Evolutionary conservation across 164 flowering plant species (phyloP), one percentile per base, ranked within the genome.

Genomic region (Vitis amurensis): DNA sequence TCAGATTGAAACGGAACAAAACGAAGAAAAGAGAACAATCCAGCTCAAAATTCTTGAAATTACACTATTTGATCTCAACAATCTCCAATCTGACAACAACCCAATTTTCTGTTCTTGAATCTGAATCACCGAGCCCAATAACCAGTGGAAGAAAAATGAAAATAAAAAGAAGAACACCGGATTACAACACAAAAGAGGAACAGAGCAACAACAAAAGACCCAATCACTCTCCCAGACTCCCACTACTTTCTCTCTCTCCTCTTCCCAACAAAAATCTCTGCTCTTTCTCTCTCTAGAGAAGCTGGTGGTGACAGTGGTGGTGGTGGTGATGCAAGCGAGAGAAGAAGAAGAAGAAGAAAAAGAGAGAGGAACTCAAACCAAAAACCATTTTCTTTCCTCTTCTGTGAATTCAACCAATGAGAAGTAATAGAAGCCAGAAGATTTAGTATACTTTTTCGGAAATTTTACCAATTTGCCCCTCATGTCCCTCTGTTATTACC

Each of bases 401-500:
- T 51, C 52, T 53, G 23, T 14, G 49, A 61, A 13, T 30, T 16
- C 59, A 60, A 17, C 71, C 70, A 67, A 73, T 73, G 61, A 67
- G 61, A 61, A 72, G 66, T 66, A 57, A 60, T n/a, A 60, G 61
- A 14, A 29, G 55, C 66, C 65, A 15, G 70, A 67, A 72, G 64
- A 56, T n/a, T 59, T 7, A 10, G 56, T 44, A 44, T 27, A 11
- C 7, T 12, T 8, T 49, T 61, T 67, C 61, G 10, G 60, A 1
- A 16, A 23, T 17, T 64, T n/a, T 64, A 64, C 68, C 3, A 23
- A 1, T 48, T 11, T 56, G 16, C 50, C 68, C 74, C 50, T n/a
- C 0, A 9, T 5, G 11, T 16, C 1, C 31, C 2, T 16, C 0
- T 8, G n/a, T 30, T 65, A 58, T 58, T 11, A 61, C 69, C 44